These are phyloP conservation scores for Collariella sp. DNA, from an alignment of 495 filamentous ascomycete species.

Conservation along the genomic window DNA sequence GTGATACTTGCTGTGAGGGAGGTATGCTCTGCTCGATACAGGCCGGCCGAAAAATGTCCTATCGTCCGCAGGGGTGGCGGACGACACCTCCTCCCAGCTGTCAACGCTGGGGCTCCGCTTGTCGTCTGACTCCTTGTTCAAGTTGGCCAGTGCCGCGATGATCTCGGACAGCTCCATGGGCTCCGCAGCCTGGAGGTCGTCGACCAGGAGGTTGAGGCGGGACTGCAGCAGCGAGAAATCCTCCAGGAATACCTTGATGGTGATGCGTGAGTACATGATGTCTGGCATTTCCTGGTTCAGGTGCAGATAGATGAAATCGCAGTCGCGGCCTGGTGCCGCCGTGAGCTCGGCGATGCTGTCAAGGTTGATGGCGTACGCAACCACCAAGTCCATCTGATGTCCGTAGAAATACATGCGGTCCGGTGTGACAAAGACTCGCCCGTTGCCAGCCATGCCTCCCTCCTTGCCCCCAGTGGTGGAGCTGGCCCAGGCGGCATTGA, in stretches of 20 bases:
- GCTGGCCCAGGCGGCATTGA: constrained; percentile 47
- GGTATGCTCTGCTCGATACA: constrained; percentile 37
- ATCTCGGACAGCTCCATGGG: constrained; percentile 46
- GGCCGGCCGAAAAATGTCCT: constrained; percentile 38
- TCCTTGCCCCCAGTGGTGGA: constrained; percentile 31
- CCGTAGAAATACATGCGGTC: constrained; percentile 92
- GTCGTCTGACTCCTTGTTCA: constrained; percentile 55
- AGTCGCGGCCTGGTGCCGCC: constrained; percentile 78
- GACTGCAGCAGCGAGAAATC: constrained; percentile 72
- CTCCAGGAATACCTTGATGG: constrained; percentile 88
- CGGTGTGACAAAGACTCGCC: constrained; percentile 79
- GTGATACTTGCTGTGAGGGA: constrained; percentile 46
- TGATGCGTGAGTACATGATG: constrained; percentile 60
- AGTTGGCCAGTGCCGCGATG: constrained; percentile 38
- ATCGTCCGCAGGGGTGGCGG: constrained; percentile 54
- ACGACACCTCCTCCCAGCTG: constrained; percentile 85
- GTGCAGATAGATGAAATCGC: constrained; percentile 88
- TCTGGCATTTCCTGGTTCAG: constrained; percentile 54
- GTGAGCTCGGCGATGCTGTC: constrained; percentile 79
- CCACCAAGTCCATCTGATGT: constrained; percentile 81
- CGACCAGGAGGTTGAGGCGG: constrained; percentile 74
- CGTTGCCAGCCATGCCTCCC: constrained; percentile 44
- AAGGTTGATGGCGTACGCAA: constrained; percentile 67
- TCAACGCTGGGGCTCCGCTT: constrained; percentile 64
- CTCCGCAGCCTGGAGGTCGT: constrained; percentile 59